Conservation (phyloP, 306 rosid species). For the Sicyos baderoa region DNA sequence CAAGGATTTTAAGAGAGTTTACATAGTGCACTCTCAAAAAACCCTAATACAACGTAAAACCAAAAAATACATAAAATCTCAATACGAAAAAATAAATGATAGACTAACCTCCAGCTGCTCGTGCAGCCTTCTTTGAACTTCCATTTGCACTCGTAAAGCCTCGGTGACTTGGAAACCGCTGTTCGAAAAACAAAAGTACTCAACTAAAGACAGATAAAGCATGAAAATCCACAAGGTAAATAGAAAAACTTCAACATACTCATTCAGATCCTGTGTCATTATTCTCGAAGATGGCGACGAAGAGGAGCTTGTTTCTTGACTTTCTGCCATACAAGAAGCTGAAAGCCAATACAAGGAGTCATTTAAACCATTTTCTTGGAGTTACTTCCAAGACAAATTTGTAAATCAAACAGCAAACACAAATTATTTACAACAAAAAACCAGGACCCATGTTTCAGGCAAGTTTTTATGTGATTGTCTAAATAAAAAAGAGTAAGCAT, state of each 20-base stretch:
- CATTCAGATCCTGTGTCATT: constrained; percentile 34
- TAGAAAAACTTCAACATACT: constrained; percentile 24
- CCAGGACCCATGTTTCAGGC: background rate
- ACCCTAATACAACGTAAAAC: no score
- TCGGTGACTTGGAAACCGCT: constrained; percentile 52
- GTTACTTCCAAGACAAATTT: background rate
- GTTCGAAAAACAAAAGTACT: constrained; percentile 19
- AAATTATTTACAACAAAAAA: background rate
- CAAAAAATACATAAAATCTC: no score
- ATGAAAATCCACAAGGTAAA: background rate
- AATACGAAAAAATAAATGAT: background rate
- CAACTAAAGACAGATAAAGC: background rate
- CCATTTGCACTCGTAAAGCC: constrained; percentile 58
- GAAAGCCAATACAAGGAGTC: constrained; percentile 24
- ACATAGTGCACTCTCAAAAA: no score
- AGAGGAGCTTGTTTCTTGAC: constrained; percentile 51
- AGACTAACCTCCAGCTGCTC: constrained; percentile 54
- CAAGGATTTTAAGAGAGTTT: no score
- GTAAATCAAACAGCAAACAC: background rate
- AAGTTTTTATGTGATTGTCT: background rate
- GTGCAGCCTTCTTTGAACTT: constrained; percentile 52
- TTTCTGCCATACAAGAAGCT: constrained; percentile 50
- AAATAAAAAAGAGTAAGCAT: background rate
- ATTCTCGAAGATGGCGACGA: constrained; percentile 37
- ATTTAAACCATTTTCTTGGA: constrained; percentile 13